These are phyloP conservation scores for Kwoniella europaea DNA, from an alignment of 768 basidiomycete species.

Conservation along the genomic window DNA sequence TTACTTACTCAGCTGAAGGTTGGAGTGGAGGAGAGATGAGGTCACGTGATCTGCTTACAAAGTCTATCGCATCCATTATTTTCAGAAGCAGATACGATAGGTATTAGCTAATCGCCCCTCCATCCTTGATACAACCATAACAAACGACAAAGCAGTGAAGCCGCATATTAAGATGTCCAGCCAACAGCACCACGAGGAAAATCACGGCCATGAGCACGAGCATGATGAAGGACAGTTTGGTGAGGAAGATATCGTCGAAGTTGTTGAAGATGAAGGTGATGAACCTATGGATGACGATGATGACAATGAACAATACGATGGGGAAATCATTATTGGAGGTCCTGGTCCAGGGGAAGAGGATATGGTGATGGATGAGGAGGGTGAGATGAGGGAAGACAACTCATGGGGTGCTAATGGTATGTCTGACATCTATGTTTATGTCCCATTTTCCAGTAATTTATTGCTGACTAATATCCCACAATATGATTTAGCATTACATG, in stretches of 20 bases:
- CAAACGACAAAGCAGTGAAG: neutral
- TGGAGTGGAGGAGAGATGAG: neutral
- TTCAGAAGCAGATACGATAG: neutral
- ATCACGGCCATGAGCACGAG: constrained; percentile 36
- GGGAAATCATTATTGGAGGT: constrained; percentile 50
- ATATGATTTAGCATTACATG: constrained; percentile 62
- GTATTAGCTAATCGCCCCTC: neutral
- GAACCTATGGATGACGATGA: constrained; percentile 49
- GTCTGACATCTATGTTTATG: neutral
- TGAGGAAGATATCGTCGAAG: constrained; percentile 47
- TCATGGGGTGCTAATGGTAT: constrained; percentile 38
- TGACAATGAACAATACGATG: constrained; percentile 39
- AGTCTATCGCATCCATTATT: neutral
- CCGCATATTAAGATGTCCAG: neutral
- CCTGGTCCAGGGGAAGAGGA: constrained; percentile 35
- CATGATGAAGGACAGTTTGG: constrained; percentile 25
- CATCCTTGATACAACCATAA: neutral
- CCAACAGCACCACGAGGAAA: constrained; percentile 18
- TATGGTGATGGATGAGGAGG: constrained; percentile 24
- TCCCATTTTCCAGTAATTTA: neutral
- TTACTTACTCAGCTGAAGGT: neutral
- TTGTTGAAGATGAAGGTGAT: constrained; percentile 39
- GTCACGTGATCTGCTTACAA: constrained; percentile 20
- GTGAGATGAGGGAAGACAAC: constrained; percentile 36
- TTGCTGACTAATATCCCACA: neutral